Evolutionary conservation across 2,329 filamentous ascomycete species (phyloP), one percentile per base, ranked within the genome.

Genomic region (Ophiocordyceps unilateralis): DNA sequence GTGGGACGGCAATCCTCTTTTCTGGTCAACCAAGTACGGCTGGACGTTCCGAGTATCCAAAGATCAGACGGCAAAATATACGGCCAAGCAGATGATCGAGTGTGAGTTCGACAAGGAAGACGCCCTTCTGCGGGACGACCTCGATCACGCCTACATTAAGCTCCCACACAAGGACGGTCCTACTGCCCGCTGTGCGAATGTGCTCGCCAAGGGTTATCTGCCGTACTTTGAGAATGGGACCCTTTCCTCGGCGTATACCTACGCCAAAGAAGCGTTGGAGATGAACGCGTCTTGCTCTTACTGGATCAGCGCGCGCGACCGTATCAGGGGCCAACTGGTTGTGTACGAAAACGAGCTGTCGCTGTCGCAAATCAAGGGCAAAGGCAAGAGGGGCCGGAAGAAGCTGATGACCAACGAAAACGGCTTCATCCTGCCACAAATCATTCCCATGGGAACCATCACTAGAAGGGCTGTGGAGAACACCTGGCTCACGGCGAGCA

Each of bases 201-300:
- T 91, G 0, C 72, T 98, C 58, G 87, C 91, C 8, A 98, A 98
- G 61, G 76, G 83, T 11, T 98, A 96, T 53, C 66, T 94, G 45
- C 61, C 78, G 42, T 95, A 93, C 58, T 96, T 98, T 53, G 91
- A 98, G 53, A 83, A 83, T 30, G 89, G 87, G 0, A 84, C 74
- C 1, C 66, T 98, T 3, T 84, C 85, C 1, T 96, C 89, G 0
- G 82, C 94, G 58, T 96, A 82, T 53, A 59, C 78, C 0, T 89
- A 95, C 53, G 91, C 91, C 0, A 96, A 93, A 55, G 87, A 94
- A 58, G 91, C 93, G 0, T 66, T 98, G 38, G 83, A 96, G 52
- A 98, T 98, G 91, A 98, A 98, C 53, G 87, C 91, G 0, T 94
- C 87, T 0, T 98, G 93, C 58, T 96, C 89, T 1, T 98, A 98